A percentile compares a stretch with the other conserved stretches of the same genome.
Evolutionary conservation across 352 stramenopile genomes (phyloP).

Genomic region (Phytopythium kandeliae): DNA sequence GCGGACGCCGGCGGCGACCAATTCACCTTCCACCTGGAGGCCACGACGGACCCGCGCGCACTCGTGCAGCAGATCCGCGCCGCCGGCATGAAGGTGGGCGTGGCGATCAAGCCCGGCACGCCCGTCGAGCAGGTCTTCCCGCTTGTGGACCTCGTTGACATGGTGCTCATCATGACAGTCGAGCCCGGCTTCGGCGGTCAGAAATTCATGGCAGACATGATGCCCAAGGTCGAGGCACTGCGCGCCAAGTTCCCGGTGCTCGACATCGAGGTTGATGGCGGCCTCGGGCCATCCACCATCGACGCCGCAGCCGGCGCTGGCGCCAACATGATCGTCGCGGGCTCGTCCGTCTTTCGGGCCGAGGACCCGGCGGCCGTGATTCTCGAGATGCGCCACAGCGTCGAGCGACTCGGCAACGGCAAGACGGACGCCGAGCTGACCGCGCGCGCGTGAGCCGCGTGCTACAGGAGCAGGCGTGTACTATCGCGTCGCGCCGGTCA

Average conservation of each 20-base stretch:
- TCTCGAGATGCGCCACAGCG: slow-evolving; percentile 72
- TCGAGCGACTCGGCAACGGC: slow-evolving; percentile 77
- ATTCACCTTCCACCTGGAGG: slow-evolving; percentile 97
- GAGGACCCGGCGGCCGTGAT: slow-evolving; percentile 67
- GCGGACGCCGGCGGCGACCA: slow-evolving; percentile 91
- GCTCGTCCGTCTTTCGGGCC: slow-evolving; percentile 91
- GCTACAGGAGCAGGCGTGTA: no score
- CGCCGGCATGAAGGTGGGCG: slow-evolving; percentile 92
- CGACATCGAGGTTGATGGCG: slow-evolving; percentile 98
- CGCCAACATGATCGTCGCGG: slow-evolving; percentile 97
- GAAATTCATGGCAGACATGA: slow-evolving; percentile 96
- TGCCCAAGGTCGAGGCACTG: slow-evolving; percentile 90
- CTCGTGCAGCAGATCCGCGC: slow-evolving; percentile 84
- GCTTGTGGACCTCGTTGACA: slow-evolving; percentile 88
- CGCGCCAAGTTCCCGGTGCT: slow-evolving; percentile 89
- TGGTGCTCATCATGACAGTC: slow-evolving; percentile 98
- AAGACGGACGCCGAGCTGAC: slow-evolving; percentile 60
- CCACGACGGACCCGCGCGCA: slow-evolving; percentile 57
- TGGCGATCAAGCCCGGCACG: slow-evolving; percentile 95
- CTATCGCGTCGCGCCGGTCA: no score
- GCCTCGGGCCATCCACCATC: slow-evolving; percentile 92
- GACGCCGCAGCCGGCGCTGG: slow-evolving; percentile 91
- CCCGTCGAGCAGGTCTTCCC: slow-evolving; percentile 82
- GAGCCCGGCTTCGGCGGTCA: slow-evolving; percentile 97
- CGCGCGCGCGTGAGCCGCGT: not conserved